Base-by-base conservation (phyloP, 1,284 basidiomycete species). In the Pulveroboletus sp. region DNA sequence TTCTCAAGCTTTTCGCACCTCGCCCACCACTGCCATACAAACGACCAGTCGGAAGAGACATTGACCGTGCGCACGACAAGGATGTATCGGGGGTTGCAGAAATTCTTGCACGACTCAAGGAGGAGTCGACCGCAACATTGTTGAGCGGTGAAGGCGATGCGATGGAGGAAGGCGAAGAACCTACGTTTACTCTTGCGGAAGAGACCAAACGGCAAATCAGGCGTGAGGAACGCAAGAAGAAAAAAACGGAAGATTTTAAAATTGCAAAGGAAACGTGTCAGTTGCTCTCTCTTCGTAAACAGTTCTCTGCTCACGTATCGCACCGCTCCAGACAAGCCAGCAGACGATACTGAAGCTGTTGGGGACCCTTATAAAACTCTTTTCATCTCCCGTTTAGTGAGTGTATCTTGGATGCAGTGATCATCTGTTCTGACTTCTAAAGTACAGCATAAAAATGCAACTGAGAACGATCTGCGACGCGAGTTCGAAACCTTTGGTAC, bases 341-440 rank as follows among this genome's bases (percentile, higher is more conserved):
- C 88, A 37, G 89, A 95, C 48, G 95, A 99, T 66, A 60, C 88
- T n/a, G 85, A 97, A 69, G 95, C 94, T n/a, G 80, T 88, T 35
- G 95, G 97, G 2, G 97, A 99, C 69, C 96, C 97, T 6, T 99
- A 98, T 78, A 98, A 98, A 73, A 99, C 97, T 0, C 79, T 99
- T 12, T 99, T 99, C 74, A 93, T 99, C 59, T 91, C 95, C 29
- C 86, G 95, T 60, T 76, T 99, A 68, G 93, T 94, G 70, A 50
- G 81, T 73, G 52, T 40, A 36, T 54, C 32, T 52, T 42, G 21
- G 39, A 36, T 50, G 21, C 33, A 9, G 11, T 33, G 24, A 53
- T 42, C 19, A 26, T 39, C 64, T 69, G 35, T 55, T 67, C 72
- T 57, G 65, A 58, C 40, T 48, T 56, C 61, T 59, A 55, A 62